Evolutionary conservation across 225 moss, liverwort and hornwort genomes (phyloP).

Genomic region (Takakia lepidozioides): DNA sequence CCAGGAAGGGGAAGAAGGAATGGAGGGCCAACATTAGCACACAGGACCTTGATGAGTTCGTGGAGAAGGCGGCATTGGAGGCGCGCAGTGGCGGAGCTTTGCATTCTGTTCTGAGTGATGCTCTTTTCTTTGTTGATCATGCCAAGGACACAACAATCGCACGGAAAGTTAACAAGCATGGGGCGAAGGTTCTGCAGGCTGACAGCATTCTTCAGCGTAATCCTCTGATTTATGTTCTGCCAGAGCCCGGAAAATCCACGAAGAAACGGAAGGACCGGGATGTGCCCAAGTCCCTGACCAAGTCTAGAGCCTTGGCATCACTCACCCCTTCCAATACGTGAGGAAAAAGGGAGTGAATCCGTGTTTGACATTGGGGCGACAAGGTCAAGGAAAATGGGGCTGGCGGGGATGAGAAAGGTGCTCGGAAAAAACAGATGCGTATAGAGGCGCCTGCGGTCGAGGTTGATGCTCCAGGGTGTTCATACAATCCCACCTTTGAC

Average conservation of each 20-base stretch:
- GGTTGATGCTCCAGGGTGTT: constrained; percentile 90
- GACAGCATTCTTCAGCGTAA: constrained; percentile 82
- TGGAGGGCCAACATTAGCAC: constrained; percentile 90
- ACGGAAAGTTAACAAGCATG: constrained; percentile 60
- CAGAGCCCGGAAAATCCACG: constrained; percentile 41
- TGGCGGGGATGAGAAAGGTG: constrained; percentile 1
- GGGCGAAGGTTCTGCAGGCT: constrained; percentile 54
- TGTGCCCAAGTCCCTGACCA: constrained; percentile 48
- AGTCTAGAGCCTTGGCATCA: too few species aligned
- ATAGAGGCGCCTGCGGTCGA: constrained; percentile 62
- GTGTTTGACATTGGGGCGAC: constrained; percentile 35
- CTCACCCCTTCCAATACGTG: too few species aligned
- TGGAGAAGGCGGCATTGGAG: constrained; percentile 54
- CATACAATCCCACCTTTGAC: constrained; percentile 82
- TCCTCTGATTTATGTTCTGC: constrained; percentile 56
- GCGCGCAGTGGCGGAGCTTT: constrained; percentile 74
- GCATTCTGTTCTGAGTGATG: constrained; percentile 50
- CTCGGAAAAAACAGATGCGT: constrained; percentile 26
- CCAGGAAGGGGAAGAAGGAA: constrained; percentile 86
- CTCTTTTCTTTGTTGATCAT: constrained; percentile 80
- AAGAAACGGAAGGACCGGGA: constrained; percentile 85
- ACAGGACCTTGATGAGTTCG: constrained; percentile 56
- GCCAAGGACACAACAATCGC: constrained; percentile 41
- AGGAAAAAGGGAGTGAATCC: too few species aligned
- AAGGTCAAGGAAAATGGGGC: too few species aligned